Base-by-base conservation (phyloP, 192 early-diverging fungal species). In the Podochytrium sp. region DNA sequence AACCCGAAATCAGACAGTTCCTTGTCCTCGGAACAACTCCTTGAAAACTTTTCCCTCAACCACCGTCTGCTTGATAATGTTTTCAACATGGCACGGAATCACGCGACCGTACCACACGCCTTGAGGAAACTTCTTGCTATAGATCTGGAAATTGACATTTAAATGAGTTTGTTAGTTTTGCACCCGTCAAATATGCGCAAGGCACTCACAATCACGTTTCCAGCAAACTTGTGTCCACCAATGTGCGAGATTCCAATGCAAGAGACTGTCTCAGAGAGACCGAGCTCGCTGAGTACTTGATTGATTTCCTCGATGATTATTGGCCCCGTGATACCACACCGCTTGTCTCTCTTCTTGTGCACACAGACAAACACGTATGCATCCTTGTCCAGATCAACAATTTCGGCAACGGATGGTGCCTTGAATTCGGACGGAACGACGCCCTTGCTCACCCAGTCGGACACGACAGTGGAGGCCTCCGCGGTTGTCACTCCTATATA, bases 181-280 rank as follows among this genome's bases (percentile, higher is more conserved):
- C n/a, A n/a, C n/a, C n/a, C 25, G 2, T 72, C 38, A 39, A 29
- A 43, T 39, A 78, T 77, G 49, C 5, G 50, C 62, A 62, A 23
- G 47, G 41, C 30, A 81, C 79, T 74, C 34, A 75, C 74, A 47
- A 91, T 88, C 33, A 91, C 57, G 74, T 90, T 90, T 25, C 90
- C 90, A 42, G 90, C 88, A 82, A 83, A 91, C 76, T 88, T 90
- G 76, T 91, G 90, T 3, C 90, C 89, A 14, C 80, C 72, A 42
- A 65, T 40, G 69, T 56, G 37, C 12, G 65, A 75, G 32, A 32
- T 70, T 60, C 53, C 79, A 65, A 41, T 79, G 53, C 55, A 63
- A 70, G 55, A 16, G 49, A 79, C 84, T 40, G 76, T 61, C 18
- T 64, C 70, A 14, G 56, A 49, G 38, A 81, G 25, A 4, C 71